A percentile compares a stretch with the other conserved stretches of the same genome.
Evolutionary conservation across 2,329 filamentous ascomycete genomes (phyloP).

Genomic region (Tolypocladium album): DNA sequence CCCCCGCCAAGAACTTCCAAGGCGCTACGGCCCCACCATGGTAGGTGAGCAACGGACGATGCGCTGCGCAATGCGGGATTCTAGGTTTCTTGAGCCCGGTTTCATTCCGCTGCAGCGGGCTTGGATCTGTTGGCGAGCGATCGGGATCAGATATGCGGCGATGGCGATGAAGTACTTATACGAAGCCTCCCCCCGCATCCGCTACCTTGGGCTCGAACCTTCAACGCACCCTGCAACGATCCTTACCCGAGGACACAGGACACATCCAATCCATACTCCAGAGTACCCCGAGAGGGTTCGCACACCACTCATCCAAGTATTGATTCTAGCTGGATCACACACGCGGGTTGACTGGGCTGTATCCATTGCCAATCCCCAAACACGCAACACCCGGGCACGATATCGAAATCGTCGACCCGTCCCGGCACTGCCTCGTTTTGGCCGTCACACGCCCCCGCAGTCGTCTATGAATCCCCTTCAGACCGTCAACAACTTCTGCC

Average conservation of each 20-base stretch:
- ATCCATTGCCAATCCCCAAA: neutral
- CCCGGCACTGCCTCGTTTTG: constrained; percentile 1
- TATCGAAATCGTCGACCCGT: neutral
- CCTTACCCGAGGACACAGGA: neutral
- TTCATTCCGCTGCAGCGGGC: neutral
- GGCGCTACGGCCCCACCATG: neutral
- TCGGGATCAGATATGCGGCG: neutral
- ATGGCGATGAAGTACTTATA: neutral
- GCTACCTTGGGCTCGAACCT: neutral
- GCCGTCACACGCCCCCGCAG: neutral
- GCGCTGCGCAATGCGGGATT: neutral
- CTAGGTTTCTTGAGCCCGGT: neutral
- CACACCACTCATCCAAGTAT: neutral
- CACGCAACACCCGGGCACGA: neutral
- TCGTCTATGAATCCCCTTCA: constrained; percentile 11
- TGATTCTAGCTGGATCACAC: neutral
- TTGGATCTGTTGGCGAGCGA: neutral
- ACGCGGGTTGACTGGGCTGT: neutral
- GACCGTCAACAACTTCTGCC: constrained; percentile 4
- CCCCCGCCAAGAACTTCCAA: neutral
- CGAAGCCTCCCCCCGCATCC: neutral
- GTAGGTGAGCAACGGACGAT: neutral
- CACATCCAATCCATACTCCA: neutral
- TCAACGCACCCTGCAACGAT: neutral
- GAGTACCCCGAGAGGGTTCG: neutral